Base-by-base conservation (phyloP, 768 basidiomycete species). In the Leccinum barrowsii region DNA sequence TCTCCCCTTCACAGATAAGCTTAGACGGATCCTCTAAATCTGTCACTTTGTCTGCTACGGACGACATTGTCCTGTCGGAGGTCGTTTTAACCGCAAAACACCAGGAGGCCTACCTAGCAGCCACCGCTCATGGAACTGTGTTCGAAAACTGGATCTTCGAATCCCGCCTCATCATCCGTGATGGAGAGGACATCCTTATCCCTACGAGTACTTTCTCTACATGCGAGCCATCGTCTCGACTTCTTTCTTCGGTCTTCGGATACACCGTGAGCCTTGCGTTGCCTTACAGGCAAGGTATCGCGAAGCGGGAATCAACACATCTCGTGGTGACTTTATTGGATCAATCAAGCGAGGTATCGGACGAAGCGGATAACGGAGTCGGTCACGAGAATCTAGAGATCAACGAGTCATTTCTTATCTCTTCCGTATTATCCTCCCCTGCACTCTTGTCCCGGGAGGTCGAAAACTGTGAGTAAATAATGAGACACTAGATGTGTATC, bases 231-330 rank as follows among this genome's bases (percentile, higher is more conserved):
- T 50, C 51, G 15, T 58, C 50, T 48, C 64, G 30, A 15, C 47
- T 63, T 30, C 58, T 55, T 1, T 52, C 67, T 17, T 52, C 42
- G n/a, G 42, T 62, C 48, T 73, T 78, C 37, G 65, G 66, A 35
- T 87, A 82, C 59, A 77, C 74, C 47, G 69, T 90, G 26, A 80
- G 83, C 54, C 79, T 90, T 77, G 63, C 83, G 4, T 82, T 87
- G 59, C 91, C 93, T 10, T 85, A 87, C 22, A 73, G 78, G n/a
- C 92, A 94, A 74, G 93, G 93, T 30, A 74, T 78, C 60, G 76
- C 80, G 13, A 67, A 75, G 35, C 71, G 70, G 30, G 78, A 77
- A 12, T 55, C 62, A 19, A 92, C 91, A 1, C 77, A 73, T 49
- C 72, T 92, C 52, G 74, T 86, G 52, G 66, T 88, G 13, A 71